A percentile compares a stretch with the other conserved stretches of the same genome.
phyloP scores from a whole-genome alignment of 2,329 filamentous ascomycete genomes.

The Paracoccidioides lutzii region DNA sequence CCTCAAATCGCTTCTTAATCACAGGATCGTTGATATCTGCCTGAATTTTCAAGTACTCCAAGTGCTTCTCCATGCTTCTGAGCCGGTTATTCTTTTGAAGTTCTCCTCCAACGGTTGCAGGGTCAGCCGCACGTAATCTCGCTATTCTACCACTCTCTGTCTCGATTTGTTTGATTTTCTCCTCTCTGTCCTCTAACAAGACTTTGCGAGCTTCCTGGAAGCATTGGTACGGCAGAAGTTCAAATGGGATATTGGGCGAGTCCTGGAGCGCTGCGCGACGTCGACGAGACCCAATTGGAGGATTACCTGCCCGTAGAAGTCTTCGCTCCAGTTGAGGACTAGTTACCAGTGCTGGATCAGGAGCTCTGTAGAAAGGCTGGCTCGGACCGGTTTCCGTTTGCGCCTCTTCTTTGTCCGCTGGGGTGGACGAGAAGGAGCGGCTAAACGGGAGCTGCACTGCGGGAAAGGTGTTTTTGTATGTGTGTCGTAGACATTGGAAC shows the following conservation, averaged over 20 bases:
- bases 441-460: constrained; percentile 24
- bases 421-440: constrained; percentile 39
- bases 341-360: constrained; percentile 56
- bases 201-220: constrained; percentile 92
- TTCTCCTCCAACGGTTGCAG: constrained; percentile 50
- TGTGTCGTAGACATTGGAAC: constrained; percentile 29
- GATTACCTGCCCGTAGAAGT: constrained; percentile 54
- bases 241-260: constrained; percentile 63
- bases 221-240: constrained; percentile 90
- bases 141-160: constrained; percentile 56
- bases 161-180: constrained; percentile 65
- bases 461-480: constrained; percentile 22
- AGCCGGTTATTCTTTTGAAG: constrained; percentile 53
- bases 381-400: constrained; percentile 28
- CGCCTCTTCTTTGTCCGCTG: constrained; percentile 30
- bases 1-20: constrained; percentile 88
- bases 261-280: constrained; percentile 60
- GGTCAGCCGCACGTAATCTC: constrained; percentile 46
- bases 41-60: constrained; percentile 72
- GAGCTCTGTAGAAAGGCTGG: constrained; percentile 30
- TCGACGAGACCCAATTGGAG: constrained; percentile 72
- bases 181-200: constrained; percentile 61
- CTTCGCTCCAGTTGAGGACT: constrained; percentile 51
- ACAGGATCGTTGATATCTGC: constrained; percentile 91
- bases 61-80: constrained; percentile 53